Percentiles rank a stretch among this genome's conserved stretches.
These are phyloP conservation scores for Phyllostachys edulis DNA, from an alignment of 176 grass and related monocot genomes.

Conservation along the genomic window DNA sequence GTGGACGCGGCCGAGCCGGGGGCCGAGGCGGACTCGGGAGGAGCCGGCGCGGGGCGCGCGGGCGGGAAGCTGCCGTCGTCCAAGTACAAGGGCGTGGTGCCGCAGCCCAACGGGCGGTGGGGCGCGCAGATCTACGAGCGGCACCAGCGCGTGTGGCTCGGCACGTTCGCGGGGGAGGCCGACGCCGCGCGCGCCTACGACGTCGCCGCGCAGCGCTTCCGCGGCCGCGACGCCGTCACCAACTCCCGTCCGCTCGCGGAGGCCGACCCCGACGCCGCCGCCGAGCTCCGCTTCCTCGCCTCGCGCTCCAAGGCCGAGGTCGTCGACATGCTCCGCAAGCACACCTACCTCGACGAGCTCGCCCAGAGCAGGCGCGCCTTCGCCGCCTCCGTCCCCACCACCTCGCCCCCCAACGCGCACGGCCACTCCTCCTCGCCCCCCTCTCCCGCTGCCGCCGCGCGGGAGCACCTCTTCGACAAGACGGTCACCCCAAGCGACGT, in stretches of 20 bases:
- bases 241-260: slow-evolving; percentile 79
- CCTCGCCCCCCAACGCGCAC: neutral
- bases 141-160: slow-evolving; percentile 96
- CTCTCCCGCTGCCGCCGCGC: neutral
- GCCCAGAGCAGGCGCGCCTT: slow-evolving; percentile 46
- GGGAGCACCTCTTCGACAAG: slow-evolving; percentile 90
- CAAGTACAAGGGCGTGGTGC: slow-evolving; percentile 84
- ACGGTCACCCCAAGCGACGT: slow-evolving; percentile 92
- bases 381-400: neutral
- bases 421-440: neutral
- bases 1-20: slow-evolving; percentile 50
- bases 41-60: neutral
- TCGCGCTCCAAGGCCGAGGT: slow-evolving; percentile 79
- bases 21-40: slow-evolving; percentile 41
- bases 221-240: slow-evolving; percentile 88
- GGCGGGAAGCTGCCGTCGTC: slow-evolving; percentile 67
- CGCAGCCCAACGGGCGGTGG: slow-evolving; percentile 99
- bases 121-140: slow-evolving; percentile 98
- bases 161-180: slow-evolving; percentile 70
- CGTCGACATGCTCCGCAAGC: slow-evolving; percentile 97
- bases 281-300: slow-evolving; percentile 69
- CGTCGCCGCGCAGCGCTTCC: slow-evolving; percentile 85
- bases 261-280: slow-evolving; percentile 36
- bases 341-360: slow-evolving; percentile 94
- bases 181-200: slow-evolving; percentile 86